These are phyloP conservation scores for Boletus barrowsii DNA, from an alignment of 768 basidiomycete genomes.

Conservation along the genomic window DNA sequence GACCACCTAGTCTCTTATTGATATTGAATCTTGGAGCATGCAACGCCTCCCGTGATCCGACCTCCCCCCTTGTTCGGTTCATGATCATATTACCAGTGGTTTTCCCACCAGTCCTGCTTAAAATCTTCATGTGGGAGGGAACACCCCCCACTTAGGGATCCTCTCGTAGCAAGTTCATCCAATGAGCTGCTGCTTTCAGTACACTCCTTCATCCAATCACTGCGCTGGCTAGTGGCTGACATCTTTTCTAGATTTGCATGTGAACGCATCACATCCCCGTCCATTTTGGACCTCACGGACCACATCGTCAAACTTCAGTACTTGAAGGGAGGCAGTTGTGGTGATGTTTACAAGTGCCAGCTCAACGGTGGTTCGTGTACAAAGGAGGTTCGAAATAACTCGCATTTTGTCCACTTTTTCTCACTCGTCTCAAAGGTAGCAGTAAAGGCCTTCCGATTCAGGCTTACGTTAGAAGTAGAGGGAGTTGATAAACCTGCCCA, in stretches of 20 bases:
- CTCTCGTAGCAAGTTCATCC: too few species aligned
- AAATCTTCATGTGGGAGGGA: too few species aligned
- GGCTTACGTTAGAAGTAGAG: background rate
- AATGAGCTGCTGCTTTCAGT: background rate
- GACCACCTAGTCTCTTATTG: too few species aligned
- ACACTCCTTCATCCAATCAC: background rate
- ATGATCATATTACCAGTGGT: too few species aligned
- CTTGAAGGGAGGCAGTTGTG: conserved; percentile 1
- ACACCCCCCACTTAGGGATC: too few species aligned
- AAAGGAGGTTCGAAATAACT: background rate
- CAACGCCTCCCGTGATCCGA: too few species aligned
- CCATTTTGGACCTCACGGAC: conserved; percentile 1
- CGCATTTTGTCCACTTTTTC: background rate
- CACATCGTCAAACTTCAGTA: background rate
- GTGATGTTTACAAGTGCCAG: conserved; percentile 13
- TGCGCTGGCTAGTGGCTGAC: background rate
- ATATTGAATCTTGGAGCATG: too few species aligned
- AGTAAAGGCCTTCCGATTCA: conserved; percentile 19
- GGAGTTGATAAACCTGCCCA: background rate
- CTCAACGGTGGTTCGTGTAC: background rate
- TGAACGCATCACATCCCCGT: background rate
- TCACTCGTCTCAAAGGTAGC: conserved; percentile 10
- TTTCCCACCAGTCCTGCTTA: too few species aligned
- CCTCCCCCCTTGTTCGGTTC: too few species aligned
- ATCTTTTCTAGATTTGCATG: background rate